Percentiles rank a stretch among this genome's conserved stretches.
Evolutionary conservation across 2,329 filamentous ascomycete species (phyloP).

Genomic region (Coniosporium tulheliwenetii): DNA sequence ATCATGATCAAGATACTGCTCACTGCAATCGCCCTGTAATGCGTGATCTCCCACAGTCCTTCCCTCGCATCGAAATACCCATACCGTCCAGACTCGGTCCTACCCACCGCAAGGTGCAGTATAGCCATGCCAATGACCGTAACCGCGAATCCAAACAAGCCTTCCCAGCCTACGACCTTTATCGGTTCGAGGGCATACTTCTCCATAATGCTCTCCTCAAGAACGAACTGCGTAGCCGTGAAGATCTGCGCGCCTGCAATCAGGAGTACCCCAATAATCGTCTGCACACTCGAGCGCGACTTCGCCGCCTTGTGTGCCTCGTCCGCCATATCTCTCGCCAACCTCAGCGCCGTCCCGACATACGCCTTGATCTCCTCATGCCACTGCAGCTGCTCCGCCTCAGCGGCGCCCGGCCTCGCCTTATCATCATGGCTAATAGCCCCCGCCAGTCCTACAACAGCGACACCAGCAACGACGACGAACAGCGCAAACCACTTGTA

Average conservation of each 20-base stretch:
- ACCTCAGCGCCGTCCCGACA: not conserved
- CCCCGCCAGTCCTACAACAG: constrained; percentile 76
- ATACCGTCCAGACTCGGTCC: constrained; percentile 54
- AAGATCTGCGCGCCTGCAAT: constrained; percentile 95
- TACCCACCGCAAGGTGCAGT: constrained; percentile 62
- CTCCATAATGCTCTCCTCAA: constrained; percentile 86
- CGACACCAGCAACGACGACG: constrained; percentile 78
- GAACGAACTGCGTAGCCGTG: constrained; percentile 87
- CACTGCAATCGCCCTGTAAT: constrained; percentile 53
- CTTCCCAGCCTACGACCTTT: constrained; percentile 90
- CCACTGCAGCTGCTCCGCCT: not conserved
- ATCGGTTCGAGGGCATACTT: constrained; percentile 69
- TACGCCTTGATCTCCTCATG: not conserved
- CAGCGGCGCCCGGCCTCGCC: constrained; percentile 10
- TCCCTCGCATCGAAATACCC: constrained; percentile 87
- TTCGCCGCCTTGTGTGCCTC: constrained; percentile 24
- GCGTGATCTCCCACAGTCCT: constrained; percentile 66
- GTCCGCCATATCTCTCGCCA: constrained; percentile 7
- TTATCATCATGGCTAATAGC: constrained; percentile 60
- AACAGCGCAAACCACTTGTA: constrained; percentile 88
- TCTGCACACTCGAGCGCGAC: constrained; percentile 45
- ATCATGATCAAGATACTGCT: constrained; percentile 90
- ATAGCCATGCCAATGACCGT: constrained; percentile 68
- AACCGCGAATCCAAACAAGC: constrained; percentile 71
- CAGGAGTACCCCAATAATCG: constrained; percentile 69